Conservation (phyloP, 202 grass and related monocot species). For the Dendrocalamus latiflorus region DNA sequence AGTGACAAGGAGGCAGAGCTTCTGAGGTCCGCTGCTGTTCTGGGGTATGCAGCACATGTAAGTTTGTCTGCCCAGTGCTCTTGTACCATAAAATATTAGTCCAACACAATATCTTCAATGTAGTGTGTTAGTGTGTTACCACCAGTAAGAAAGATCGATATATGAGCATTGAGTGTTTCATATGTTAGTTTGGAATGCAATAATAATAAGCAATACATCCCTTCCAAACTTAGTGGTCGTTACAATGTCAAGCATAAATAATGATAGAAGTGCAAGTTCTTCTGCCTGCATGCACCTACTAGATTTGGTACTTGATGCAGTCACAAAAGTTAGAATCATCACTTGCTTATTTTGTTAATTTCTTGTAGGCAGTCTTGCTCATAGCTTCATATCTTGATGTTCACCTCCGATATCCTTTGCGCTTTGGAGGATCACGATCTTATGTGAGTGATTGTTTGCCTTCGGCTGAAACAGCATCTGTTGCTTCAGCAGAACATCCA, state of each 20-base stretch:
- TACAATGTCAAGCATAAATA: background rate
- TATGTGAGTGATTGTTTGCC: constrained; percentile 78
- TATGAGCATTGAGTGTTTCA: background rate
- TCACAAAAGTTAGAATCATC: constrained; percentile 20
- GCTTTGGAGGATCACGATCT: constrained; percentile 70
- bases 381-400: constrained; percentile 85
- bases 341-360: too few species aligned
- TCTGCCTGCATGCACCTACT: background rate
- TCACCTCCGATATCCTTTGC: constrained; percentile 71
- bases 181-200: background rate
- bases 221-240: background rate
- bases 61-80: constrained; percentile 7
- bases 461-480: constrained; percentile 43
- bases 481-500: constrained; percentile 23
- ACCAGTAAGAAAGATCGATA: background rate
- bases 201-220: background rate
- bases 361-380: too few species aligned
- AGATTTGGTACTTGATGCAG: background rate
- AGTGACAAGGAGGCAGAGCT: constrained; percentile 58
- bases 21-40: constrained; percentile 64
- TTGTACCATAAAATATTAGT: background rate
- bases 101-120: background rate
- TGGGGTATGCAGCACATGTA: constrained; percentile 87
- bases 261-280: background rate
- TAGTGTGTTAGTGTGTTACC: too few species aligned